Conservation (phyloP, 441 rosid genomes). For the Breynia disticha region DNA sequence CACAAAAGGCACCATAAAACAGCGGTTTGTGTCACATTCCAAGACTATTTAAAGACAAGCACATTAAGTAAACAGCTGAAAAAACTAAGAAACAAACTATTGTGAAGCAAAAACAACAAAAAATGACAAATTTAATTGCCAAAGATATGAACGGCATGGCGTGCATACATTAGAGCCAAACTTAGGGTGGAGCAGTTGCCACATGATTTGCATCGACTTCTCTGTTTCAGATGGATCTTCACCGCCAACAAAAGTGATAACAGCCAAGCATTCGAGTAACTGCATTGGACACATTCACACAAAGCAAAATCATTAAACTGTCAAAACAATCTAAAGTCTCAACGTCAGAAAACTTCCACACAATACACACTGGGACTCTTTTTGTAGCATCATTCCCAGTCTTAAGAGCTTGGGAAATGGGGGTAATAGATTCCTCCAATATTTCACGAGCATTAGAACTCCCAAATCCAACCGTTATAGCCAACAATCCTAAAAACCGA, state of each 20-base stretch:
- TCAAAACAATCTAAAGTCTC: neutral
- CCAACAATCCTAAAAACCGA: constrained; percentile 56
- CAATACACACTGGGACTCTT: constrained; percentile 44
- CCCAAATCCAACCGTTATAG: constrained; percentile 70
- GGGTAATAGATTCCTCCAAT: constrained; percentile 53
- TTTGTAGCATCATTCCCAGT: constrained; percentile 44
- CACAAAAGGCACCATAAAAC: too few relatives aligned
- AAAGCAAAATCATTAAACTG: constrained; percentile 3
- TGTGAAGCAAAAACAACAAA: neutral
- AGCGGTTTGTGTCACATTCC: too few relatives aligned
- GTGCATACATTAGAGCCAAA: constrained; percentile 73
- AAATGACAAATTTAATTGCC: neutral
- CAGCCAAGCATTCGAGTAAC: constrained; percentile 77
- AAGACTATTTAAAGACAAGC: neutral
- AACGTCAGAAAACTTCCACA: neutral
- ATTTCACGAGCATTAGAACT: constrained; percentile 50
- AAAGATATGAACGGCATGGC: too few relatives aligned
- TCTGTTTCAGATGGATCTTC: constrained; percentile 61
- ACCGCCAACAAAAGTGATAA: constrained; percentile 74
- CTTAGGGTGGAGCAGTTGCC: constrained; percentile 89
- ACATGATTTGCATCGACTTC: constrained; percentile 72
- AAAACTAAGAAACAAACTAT: too few relatives aligned
- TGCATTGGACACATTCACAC: constrained; percentile 15
- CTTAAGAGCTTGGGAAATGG: constrained; percentile 65
- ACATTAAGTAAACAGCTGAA: neutral